Evolutionary conservation across 176 grass and related monocot species (phyloP), one percentile per base, ranked within the genome.

Genomic region (Otatea glauca): DNA sequence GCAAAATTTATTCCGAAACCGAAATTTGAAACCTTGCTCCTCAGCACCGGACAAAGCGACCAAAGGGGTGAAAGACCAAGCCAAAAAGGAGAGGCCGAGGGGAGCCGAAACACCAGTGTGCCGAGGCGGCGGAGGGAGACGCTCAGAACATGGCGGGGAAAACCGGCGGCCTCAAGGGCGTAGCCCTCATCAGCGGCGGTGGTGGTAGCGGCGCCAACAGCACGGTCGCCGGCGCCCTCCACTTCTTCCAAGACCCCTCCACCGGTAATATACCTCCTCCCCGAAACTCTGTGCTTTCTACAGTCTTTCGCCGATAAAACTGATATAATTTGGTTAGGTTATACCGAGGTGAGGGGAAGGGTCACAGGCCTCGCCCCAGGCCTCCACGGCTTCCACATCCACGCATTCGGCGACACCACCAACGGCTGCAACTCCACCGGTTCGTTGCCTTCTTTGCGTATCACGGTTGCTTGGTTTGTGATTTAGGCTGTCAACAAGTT

Each of bases 351-450:
- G 86, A 89, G 73, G 70, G 92, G 92, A 35, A 87, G 56, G 64
- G 69, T 94, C 70, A 39, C 80, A 1, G 84, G 92, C 37, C 89
- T 94, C 59, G 35, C 86, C 54, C 89, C 84, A 24, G 87, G 92
- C 6, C 69, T 60, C 13, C 89, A 94, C 58, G 89, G 84, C 58
- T 94, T 92, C 81, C 92, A 94, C 81, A 89, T 94, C 78, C 89
- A 92, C 76, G 55, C 88, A 21, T 89, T 94, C 41, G 81, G 92
- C 10, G 89, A 94, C 89, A 94, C 92, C 68, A 94, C 92, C 67
- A 94, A 90, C 43, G 89, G 89, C 84, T 94, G 89, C 92, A 92
- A 86, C 35, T 94, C 89, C 48, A 94, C 87, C 10, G 89, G 92
- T 89, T 60, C 0, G 77, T 83, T 14, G 48, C 43, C 59, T 23